Base-by-base conservation (phyloP, 2,329 filamentous ascomycete genomes). In the Pseudogymnoascus sp. region DNA sequence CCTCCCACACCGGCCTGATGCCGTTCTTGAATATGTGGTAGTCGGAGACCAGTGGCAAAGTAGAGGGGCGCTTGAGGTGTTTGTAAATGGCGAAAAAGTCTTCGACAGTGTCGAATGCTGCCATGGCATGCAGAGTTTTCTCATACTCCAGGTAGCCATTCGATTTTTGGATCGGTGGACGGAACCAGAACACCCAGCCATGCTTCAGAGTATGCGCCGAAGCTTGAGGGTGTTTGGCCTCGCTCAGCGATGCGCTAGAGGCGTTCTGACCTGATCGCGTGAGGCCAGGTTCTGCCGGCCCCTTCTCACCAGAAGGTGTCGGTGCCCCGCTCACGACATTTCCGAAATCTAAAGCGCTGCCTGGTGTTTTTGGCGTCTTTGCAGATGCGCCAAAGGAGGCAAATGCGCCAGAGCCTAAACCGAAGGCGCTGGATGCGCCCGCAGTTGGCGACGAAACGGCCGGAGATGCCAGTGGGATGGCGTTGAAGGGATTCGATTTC, bases 11-110 rank as follows among this genome's bases (percentile, higher is more conserved):
- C 21, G 95, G 95, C 65, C 95, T 87, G 66, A 99, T 93, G 62
- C 93, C 93, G 73, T 95, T 92, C 77, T 95, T 96, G 81, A 99
- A 99, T 65, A 99, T 88, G 75, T 99, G 95, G 74, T 97, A 99
- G 77, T 99, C 95, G 23, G 93, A 97, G 31, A 97, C 93, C 4
- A 93, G 88, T 5, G 93, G 93, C 64, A 99, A 81, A 36, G 84
- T 80, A 37, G 93, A 97, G 2, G 96, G 95, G 28, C 90, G 86
- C 78, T 96, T 96, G 59, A 99, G 82, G 75, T 97, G 92, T 62
- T 84, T 81, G 74, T 96, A 97, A 38, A 96, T 87, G 59, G 85
- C 82, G 86, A 92, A 97, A 74, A 99, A 97, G 65, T 95, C 90
- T 77, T 97, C 92, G 60, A 85, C 91, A 5, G 90, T 91, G 65